Evolutionary conservation across 2,329 filamentous ascomycete species (phyloP), one percentile per base, ranked within the genome.

Genomic region (Hypomyces rosellus): DNA sequence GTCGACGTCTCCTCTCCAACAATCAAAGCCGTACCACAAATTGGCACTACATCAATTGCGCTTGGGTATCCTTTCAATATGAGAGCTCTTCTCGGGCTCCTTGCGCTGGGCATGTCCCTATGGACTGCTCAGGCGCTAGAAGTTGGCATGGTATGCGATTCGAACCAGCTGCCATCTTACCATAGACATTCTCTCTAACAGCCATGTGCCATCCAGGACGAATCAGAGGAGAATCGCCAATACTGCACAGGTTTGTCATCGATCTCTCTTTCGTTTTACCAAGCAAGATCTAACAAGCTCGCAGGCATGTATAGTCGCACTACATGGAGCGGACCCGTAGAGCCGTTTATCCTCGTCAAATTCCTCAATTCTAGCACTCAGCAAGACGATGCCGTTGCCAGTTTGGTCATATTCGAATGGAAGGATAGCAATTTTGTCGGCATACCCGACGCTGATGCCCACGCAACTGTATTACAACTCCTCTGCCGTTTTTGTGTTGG

Each of bases 391-490:
- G 86, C 88, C 5, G 75, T 89, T 40, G 85, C 90, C 57, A 95
- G 89, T 67, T 71, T 96, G 59, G 77, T 96, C 47, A 85, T 99
- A 56, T 99, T 96, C 67, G 92, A 99, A 70, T 99, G 91, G 89
- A 84, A 80, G 58, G 93, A 99, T 64, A 84, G 87, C 64, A 72
- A 81, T 46, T 75, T 92, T 49, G 83, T 99, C 56, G 91, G 92
- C 40, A 77, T 86, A 52, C 77, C 78, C 34, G 74, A 81, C 46
- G 74, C 75, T 25, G 69, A 76, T 14, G 76, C 77, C 47, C 72
- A 77, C 34, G 65, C 71, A 44, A 74, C 77, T 62, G 82, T 85
- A 75, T 59, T 70, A 57, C 51, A 39, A 41, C 45, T 44, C 45
- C 54, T 42, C 41, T 47, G 44, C 44, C 25, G 16, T 39, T 25